Conservation (phyloP, 202 grass and related monocot genomes). For the Miscanthus sacchariflorus region DNA sequence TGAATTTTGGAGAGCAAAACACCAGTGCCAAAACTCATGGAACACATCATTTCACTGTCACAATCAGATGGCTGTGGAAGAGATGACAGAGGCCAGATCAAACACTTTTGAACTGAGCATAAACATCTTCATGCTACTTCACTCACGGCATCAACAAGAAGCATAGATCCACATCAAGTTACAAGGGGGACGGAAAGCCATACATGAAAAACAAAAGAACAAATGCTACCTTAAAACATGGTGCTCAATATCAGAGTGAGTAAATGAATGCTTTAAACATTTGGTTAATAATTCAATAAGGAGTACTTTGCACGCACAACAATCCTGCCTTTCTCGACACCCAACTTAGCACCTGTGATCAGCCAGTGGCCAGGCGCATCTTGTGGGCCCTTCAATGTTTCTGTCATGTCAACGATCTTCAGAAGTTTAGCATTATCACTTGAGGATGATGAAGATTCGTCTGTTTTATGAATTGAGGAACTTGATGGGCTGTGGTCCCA, state of each 20-base stretch:
- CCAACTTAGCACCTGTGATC: slow-evolving; percentile 95
- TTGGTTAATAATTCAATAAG: slow-evolving; percentile 96
- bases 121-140: slow-evolving; percentile 48
- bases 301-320: slow-evolving; percentile 95
- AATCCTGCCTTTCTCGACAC: slow-evolving; percentile 93
- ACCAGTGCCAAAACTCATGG: slow-evolving; percentile 1
- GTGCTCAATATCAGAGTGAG: slow-evolving; percentile 55
- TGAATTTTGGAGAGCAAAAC: slow-evolving; percentile 19
- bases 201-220: slow-evolving; percentile 72
- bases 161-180: slow-evolving; percentile 60
- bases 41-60: slow-evolving; percentile 20
- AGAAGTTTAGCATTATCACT: slow-evolving; percentile 75
- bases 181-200: slow-evolving; percentile 44
- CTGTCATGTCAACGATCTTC: slow-evolving; percentile 91
- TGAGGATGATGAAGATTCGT: slow-evolving; percentile 77
- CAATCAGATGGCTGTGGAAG: background rate
- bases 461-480: slow-evolving; percentile 49
- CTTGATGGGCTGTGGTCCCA: slow-evolving; percentile 93
- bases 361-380: slow-evolving; percentile 96
- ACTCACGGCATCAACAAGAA: slow-evolving; percentile 51
- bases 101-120: slow-evolving; percentile 43
- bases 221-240: slow-evolving; percentile 56
- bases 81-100: slow-evolving; percentile 42
- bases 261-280: slow-evolving; percentile 63
- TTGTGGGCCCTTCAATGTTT: slow-evolving; percentile 81